Conservation (phyloP, 2,329 filamentous ascomycete genomes). For the Scedosporium dehoogii region DNA sequence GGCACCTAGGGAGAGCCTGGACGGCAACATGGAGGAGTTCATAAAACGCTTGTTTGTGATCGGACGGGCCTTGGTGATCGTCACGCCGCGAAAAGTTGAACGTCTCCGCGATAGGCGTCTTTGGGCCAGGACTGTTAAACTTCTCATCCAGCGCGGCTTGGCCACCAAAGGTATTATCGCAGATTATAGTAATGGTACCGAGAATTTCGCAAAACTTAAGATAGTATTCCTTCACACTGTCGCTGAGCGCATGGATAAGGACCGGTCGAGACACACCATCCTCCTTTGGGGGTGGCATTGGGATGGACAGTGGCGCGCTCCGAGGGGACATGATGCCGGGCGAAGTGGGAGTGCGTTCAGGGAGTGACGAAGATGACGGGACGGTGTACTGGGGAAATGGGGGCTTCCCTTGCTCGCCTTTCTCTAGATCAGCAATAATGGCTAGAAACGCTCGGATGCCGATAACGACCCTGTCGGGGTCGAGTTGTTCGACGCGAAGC, state of each 20-base stretch:
- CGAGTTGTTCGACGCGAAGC: slow-evolving; percentile 79
- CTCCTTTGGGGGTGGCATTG: slow-evolving; percentile 27
- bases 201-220: slow-evolving; percentile 87
- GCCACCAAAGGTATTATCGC: slow-evolving; percentile 93
- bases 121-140: slow-evolving; percentile 75
- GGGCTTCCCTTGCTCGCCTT: slow-evolving; percentile 63
- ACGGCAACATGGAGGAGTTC: slow-evolving; percentile 92
- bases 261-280: slow-evolving; percentile 60
- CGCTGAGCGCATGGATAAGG: slow-evolving; percentile 53
- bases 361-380: slow-evolving; percentile 16
- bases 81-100: slow-evolving; percentile 86
- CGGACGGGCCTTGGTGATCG: slow-evolving; percentile 59
- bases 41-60: slow-evolving; percentile 91
- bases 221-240: slow-evolving; percentile 77
- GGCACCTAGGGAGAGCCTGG: slow-evolving; percentile 86
- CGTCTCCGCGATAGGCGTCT: slow-evolving; percentile 88
- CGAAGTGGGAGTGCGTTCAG: slow-evolving; percentile 38
- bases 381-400: slow-evolving; percentile 64
- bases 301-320: not conserved
- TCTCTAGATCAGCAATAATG: slow-evolving; percentile 88
- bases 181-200: slow-evolving; percentile 91
- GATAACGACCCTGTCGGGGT: slow-evolving; percentile 95
- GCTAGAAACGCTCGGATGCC: slow-evolving; percentile 89
- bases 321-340: slow-evolving; percentile 34
- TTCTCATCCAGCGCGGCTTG: slow-evolving; percentile 95